Evolutionary conservation across 345 rosid genomes (phyloP).

Genomic region (Acer saccharum): DNA sequence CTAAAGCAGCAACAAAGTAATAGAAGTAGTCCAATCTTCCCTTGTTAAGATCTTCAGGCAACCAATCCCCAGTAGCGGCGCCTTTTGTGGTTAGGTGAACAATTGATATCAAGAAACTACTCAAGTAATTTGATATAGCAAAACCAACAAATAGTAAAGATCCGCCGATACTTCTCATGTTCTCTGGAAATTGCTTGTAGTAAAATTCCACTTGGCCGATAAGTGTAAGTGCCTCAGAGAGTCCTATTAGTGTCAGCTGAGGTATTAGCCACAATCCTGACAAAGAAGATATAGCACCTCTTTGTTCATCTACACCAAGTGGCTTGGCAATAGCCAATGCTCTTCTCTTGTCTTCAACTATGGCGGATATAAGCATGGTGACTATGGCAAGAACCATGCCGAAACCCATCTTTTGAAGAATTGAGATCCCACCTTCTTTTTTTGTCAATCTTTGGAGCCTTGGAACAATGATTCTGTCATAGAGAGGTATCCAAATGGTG

Average conservation of each 20-base stretch:
- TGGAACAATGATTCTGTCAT: constrained; percentile 42
- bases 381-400: constrained; percentile 37
- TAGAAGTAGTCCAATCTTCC: constrained; percentile 47
- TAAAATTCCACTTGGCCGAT: constrained; percentile 44
- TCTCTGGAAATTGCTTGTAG: constrained; percentile 60
- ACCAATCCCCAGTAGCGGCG: constrained; percentile 31
- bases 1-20: constrained; percentile 40
- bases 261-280: constrained; percentile 45
- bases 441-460: constrained; percentile 30
- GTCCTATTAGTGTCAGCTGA: constrained; percentile 39
- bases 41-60: constrained; percentile 49
- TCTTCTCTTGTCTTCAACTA: constrained; percentile 36
- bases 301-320: constrained; percentile 24
- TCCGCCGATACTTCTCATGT: constrained; percentile 52
- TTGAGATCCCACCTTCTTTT: constrained; percentile 40
- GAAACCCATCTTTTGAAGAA: constrained; percentile 37
- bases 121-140: constrained; percentile 39
- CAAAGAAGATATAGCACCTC: constrained; percentile 39
- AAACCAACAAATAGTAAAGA: constrained; percentile 36
- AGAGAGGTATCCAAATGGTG: constrained; percentile 41
- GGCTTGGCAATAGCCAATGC: constrained; percentile 23
- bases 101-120: constrained; percentile 35
- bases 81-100: constrained; percentile 30
- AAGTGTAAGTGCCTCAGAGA: constrained; percentile 34
- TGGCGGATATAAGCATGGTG: constrained; percentile 37